Evolutionary conservation across 768 basidiomycete species (phyloP).

Genomic region (Leccinum disarticulatum): DNA sequence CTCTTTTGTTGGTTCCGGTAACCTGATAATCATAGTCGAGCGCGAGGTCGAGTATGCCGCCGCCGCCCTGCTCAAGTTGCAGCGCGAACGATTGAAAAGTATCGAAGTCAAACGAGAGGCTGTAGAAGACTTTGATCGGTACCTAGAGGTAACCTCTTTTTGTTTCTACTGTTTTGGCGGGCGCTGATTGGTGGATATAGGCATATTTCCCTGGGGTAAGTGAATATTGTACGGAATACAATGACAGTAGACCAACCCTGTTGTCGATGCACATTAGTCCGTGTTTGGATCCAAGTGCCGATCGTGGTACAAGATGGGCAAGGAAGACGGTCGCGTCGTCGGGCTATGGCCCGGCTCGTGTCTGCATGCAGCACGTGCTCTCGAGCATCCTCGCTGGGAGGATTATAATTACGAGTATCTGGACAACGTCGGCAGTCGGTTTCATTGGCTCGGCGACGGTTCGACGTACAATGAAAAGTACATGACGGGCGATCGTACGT

Average conservation of each 20-base stretch:
- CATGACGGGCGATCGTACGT: slow-evolving; percentile 37
- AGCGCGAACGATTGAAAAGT: slow-evolving; percentile 60
- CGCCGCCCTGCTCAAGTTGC: slow-evolving; percentile 46
- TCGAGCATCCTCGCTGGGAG: slow-evolving; percentile 63
- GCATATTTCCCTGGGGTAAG: slow-evolving; percentile 14
- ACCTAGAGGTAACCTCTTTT: slow-evolving; percentile 44
- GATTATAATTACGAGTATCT: slow-evolving; percentile 55
- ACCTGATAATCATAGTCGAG: slow-evolving; percentile 54
- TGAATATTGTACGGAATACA: neutral
- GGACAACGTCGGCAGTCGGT: slow-evolving; percentile 44
- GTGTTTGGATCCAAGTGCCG: slow-evolving; percentile 58
- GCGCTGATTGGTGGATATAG: neutral
- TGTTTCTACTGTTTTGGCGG: neutral
- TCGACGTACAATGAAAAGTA: slow-evolving; percentile 52
- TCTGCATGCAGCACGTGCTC: slow-evolving; percentile 48
- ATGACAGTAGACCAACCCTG: slow-evolving; percentile 20
- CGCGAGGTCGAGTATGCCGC: slow-evolving; percentile 55
- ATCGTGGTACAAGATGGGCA: slow-evolving; percentile 65
- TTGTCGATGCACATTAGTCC: slow-evolving; percentile 37
- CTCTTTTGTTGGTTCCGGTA: slow-evolving; percentile 52
- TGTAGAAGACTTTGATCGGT: slow-evolving; percentile 53
- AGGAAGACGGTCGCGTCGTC: slow-evolving; percentile 52
- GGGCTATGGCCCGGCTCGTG: slow-evolving; percentile 65
- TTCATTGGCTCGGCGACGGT: slow-evolving; percentile 64
- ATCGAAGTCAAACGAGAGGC: slow-evolving; percentile 62